A percentile compares a stretch with the other conserved stretches of the same genome.
Evolutionary conservation across 2,329 filamentous ascomycete genomes (phyloP).

Genomic region (Aspergillus nomiae): DNA sequence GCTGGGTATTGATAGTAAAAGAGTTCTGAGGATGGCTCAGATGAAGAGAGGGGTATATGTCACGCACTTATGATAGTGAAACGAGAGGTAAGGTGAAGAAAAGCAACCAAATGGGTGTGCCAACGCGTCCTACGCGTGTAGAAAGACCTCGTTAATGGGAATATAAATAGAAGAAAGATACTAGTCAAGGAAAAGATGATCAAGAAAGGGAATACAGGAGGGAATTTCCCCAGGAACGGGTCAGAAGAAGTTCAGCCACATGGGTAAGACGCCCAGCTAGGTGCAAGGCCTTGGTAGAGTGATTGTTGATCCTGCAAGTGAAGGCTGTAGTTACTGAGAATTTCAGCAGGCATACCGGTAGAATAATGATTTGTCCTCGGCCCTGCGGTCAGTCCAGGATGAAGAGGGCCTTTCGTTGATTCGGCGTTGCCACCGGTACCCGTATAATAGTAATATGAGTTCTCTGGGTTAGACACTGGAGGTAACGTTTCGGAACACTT

Average conservation of each 20-base stretch:
- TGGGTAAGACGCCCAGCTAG: slow-evolving; percentile 22
- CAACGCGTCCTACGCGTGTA: slow-evolving; percentile 3
- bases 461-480: slow-evolving; percentile 17
- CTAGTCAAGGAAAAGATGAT: background rate
- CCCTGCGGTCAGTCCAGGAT: slow-evolving; percentile 19
- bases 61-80: background rate
- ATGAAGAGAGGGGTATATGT: slow-evolving; percentile 2
- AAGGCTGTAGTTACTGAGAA: slow-evolving; percentile 29
- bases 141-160: background rate
- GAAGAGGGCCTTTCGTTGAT: slow-evolving; percentile 17
- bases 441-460: slow-evolving; percentile 29
- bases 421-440: slow-evolving; percentile 17
- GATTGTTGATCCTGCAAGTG: slow-evolving; percentile 24
- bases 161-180: background rate
- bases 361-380: slow-evolving; percentile 20
- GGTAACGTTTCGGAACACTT: slow-evolving; percentile 16
- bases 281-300: slow-evolving; percentile 16
- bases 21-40: background rate
- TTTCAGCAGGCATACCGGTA: slow-evolving; percentile 23
- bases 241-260: slow-evolving; percentile 15
- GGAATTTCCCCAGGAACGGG: background rate
- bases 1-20: slow-evolving; percentile 1
- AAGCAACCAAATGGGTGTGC: background rate
- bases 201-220: background rate
- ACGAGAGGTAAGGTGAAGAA: background rate